phyloP scores from a whole-genome alignment of 306 rosid species.

The Rosa persica region DNA sequence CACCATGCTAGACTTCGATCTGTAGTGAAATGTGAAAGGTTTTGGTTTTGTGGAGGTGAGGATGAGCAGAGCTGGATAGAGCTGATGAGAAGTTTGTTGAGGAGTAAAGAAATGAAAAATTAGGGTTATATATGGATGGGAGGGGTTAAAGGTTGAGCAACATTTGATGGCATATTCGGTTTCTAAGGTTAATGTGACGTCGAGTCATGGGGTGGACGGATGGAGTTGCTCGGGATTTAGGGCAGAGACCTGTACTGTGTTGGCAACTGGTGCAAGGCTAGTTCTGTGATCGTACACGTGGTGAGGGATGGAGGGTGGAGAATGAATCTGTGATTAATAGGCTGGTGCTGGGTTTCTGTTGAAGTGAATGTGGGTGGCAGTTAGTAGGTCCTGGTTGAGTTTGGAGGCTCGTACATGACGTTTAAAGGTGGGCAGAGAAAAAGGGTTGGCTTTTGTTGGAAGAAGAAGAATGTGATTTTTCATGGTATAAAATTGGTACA shows the following conservation, averaged over 20 bases:
- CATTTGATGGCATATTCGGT: not conserved
- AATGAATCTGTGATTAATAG: conserved; percentile 7
- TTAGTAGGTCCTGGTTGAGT: conserved; percentile 22
- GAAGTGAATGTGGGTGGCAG: conserved; percentile 23
- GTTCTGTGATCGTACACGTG: conserved; percentile 25
- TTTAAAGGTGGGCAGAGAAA: not conserved
- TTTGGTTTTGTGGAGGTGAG: not conserved
- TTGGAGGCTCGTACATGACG: not conserved
- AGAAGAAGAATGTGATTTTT: not conserved
- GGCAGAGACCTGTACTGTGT: not conserved
- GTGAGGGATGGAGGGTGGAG: not conserved
- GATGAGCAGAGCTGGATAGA: not conserved
- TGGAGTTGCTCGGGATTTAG: not conserved
- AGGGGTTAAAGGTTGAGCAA: conserved; percentile 25
- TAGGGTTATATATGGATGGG: not conserved
- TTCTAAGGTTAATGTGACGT: not conserved
- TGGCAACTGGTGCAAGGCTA: conserved; percentile 6
- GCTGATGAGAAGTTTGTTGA: not conserved
- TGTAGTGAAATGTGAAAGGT: not conserved
- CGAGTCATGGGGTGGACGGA: not conserved
- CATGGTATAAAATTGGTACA: not conserved
- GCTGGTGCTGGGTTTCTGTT: not conserved
- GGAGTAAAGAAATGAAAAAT: not conserved
- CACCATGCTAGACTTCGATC: conserved; percentile 41
- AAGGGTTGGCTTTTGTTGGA: not conserved